Base-by-base conservation (phyloP, 169 alveolate genomes). In the Neospora caninum region DNA sequence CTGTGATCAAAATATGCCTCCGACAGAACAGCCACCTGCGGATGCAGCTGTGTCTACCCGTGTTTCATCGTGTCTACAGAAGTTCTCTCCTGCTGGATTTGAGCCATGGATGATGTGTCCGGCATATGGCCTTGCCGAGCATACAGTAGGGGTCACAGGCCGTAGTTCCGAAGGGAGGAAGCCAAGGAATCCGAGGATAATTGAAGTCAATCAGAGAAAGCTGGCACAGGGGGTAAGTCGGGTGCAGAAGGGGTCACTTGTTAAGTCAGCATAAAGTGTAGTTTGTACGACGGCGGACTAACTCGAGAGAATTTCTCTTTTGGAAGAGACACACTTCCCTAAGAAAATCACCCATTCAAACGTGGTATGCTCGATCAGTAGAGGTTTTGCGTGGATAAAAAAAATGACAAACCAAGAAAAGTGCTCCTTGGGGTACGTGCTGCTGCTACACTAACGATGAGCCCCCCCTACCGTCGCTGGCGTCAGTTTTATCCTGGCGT, bases 51-150 rank as follows among this genome's bases (percentile, higher is more conserved):
- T 49, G 4, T 4, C 4, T 49, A 4, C 58, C 58, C 58, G 22
- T 49, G 58, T 49, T 49, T 49, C 20, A 22, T 64, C 34, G 73
- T 64, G 73, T 64, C 41, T 69, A 43, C 95, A 92, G 95, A 95
- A 92, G 78, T 96, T 96, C 78, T 80, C 94, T 16, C 70, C 94
- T 1, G 80, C 80, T 22, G 97, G 97, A 20, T 95, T 96, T 64
- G 80, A 94, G 80, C 95, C 97, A 13, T 91, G 95, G 43, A 42
- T 42, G 87, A 67, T 96, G 88, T 89, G 89, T 41, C 97, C 97
- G 58, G 97, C 97, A 43, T 96, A 94, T 87, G 97, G 97, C 27
- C 93, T 96, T 93, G 97, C 97, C 49, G 97, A 96, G 64, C 91
- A 96, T 84, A 96, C 97, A 29, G 95, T 96, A 45, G 82, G 95